Percentiles rank a stretch among this genome's conserved stretches.
Conservation (phyloP, 441 rosid species). For the Viola pubescens region DNA sequence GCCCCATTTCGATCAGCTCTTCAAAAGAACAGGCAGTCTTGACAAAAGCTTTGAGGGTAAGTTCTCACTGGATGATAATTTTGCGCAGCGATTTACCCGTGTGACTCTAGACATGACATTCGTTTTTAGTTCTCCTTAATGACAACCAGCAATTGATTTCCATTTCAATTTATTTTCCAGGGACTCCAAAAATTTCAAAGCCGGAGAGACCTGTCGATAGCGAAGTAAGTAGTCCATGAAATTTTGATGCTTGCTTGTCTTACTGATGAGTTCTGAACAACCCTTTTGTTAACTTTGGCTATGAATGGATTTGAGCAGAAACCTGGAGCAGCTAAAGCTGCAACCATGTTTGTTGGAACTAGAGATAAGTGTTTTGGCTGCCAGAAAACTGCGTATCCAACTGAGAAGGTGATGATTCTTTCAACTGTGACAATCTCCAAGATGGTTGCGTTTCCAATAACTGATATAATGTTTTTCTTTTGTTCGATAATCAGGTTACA, state of each 20-base stretch:
- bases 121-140: too few relatives aligned
- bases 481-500: conserved; percentile 44
- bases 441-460: not conserved
- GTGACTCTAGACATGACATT: too few relatives aligned
- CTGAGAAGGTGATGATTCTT: conserved; percentile 60
- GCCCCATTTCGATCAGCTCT: conserved; percentile 93
- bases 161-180: conserved; percentile 27
- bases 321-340: conserved; percentile 64
- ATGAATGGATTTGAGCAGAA: conserved; percentile 43
- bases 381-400: conserved; percentile 82
- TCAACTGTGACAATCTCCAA: not conserved
- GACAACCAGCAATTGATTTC: conserved; percentile 6
- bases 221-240: conserved; percentile 49
- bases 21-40: conserved; percentile 96
- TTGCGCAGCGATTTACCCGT: too few relatives aligned
- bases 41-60: conserved; percentile 95
- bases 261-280: not conserved
- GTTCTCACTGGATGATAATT: too few relatives aligned
- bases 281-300: conserved; percentile 9
- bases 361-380: conserved; percentile 88
- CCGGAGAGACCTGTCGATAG: conserved; percentile 61
- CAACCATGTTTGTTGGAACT: conserved; percentile 89
- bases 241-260: conserved; percentile 1
- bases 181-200: conserved; percentile 79
- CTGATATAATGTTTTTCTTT: not conserved